A percentile compares a stretch with the other conserved stretches of the same genome.
phyloP scores from a whole-genome alignment of 805 yeast species.

The Saccharomycopsis selenospora region DNA sequence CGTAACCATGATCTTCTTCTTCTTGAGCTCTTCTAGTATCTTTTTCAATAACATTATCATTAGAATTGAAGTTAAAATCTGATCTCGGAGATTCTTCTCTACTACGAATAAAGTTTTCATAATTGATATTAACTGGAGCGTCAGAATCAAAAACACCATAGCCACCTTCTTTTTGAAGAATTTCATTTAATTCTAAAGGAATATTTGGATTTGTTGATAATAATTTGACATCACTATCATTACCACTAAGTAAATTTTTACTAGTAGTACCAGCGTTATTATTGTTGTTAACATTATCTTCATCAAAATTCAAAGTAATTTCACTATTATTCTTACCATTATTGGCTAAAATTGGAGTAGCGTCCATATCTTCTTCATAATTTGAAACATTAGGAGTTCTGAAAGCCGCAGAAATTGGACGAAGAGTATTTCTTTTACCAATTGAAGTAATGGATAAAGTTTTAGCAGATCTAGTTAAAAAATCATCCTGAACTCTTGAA shows the following conservation, averaged over 20 bases:
- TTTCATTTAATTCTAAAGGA: constrained; percentile 10
- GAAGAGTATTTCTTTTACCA: constrained; percentile 12
- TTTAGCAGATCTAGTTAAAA: constrained; percentile 16
- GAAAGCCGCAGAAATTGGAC: constrained; percentile 19
- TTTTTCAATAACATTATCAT: constrained; percentile 3
- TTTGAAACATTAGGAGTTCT: constrained; percentile 17
- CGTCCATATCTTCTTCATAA: constrained; percentile 18
- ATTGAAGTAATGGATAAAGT: constrained; percentile 13
- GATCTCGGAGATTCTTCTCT: constrained; percentile 11
- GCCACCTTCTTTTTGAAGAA: constrained; percentile 12
- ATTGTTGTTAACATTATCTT: neutral
- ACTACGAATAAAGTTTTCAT: constrained; percentile 12
- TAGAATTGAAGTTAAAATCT: constrained; percentile 14
- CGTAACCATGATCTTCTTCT: neutral
- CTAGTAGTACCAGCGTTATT: neutral
- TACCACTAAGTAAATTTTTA: neutral
- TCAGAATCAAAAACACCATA: neutral
- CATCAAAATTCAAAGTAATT: constrained; percentile 17
- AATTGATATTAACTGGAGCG: constrained; percentile 10
- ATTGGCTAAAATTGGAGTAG: constrained; percentile 15
- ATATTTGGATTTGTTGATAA: neutral
- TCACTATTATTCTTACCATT: constrained; percentile 17
- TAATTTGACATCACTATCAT: neutral
- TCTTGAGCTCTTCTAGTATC: constrained; percentile 1
- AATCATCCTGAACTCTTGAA: constrained; percentile 13